These are phyloP conservation scores for Coemansia sp. DNA, from an alignment of 192 early-diverging fungal genomes.

Conservation along the genomic window DNA sequence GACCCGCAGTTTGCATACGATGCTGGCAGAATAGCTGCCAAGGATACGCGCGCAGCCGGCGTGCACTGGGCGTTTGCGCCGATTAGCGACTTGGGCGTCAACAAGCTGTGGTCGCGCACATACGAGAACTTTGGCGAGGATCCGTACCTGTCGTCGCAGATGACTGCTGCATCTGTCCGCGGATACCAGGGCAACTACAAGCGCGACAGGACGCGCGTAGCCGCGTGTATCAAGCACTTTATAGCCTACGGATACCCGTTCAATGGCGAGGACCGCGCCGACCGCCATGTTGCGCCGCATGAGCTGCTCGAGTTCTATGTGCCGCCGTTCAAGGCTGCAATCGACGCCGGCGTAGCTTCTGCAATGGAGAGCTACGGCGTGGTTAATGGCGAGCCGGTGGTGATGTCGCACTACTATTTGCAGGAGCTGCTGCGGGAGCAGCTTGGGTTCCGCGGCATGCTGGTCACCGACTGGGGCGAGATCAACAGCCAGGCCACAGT, in stretches of 20 bases:
- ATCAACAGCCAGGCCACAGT: slow-evolving; percentile 56
- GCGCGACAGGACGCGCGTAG: slow-evolving; percentile 60
- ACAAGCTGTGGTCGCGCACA: slow-evolving; percentile 61
- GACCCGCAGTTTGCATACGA: slow-evolving; percentile 60
- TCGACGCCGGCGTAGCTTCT: slow-evolving; percentile 61
- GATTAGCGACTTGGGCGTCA: slow-evolving; percentile 59
- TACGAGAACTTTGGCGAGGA: slow-evolving; percentile 67
- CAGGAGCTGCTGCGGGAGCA: slow-evolving; percentile 56
- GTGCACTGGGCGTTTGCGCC: slow-evolving; percentile 67
- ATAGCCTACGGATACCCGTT: slow-evolving; percentile 65
- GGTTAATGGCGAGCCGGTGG: slow-evolving; percentile 61
- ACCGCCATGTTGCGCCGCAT: slow-evolving; percentile 54
- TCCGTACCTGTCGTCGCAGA: slow-evolving; percentile 56
- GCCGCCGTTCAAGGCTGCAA: slow-evolving; percentile 61
- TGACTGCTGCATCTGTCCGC: slow-evolving; percentile 56
- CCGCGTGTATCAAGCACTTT: slow-evolving; percentile 69
- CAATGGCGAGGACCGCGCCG: slow-evolving; percentile 40
- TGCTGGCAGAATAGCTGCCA: slow-evolving; percentile 61
- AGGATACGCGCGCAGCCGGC: slow-evolving; percentile 65
- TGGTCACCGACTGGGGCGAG: slow-evolving; percentile 65
- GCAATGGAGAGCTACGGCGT: slow-evolving; percentile 67
- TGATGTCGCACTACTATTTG: slow-evolving; percentile 59
- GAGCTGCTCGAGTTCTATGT: slow-evolving; percentile 65
- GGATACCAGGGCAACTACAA: slow-evolving; percentile 73
- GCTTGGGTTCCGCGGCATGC: slow-evolving; percentile 60